Percentiles rank a stretch among this genome's conserved stretches.
These are phyloP conservation scores for Metarhizium album DNA, from an alignment of 2,329 filamentous ascomycete species.

Conservation along the genomic window DNA sequence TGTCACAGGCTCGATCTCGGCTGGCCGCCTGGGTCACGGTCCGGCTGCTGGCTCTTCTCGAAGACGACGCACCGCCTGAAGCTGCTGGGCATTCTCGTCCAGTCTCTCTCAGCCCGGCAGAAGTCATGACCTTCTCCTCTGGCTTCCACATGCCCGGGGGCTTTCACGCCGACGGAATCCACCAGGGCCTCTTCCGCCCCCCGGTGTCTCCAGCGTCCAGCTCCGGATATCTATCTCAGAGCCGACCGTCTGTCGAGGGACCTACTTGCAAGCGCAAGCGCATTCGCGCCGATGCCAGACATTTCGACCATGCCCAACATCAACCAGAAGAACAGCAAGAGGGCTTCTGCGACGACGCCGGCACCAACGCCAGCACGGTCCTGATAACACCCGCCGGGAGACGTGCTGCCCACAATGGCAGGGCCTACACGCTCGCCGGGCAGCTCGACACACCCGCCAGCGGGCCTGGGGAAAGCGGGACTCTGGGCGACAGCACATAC, in stretches of 20 bases:
- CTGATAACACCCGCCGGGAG: conserved; percentile 5
- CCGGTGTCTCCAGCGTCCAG: conserved; percentile 31
- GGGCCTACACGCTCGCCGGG: conserved; percentile 39
- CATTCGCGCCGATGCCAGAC: conserved; percentile 15
- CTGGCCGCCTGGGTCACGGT: neutral
- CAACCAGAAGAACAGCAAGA: too few species aligned
- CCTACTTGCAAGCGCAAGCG: conserved; percentile 36
- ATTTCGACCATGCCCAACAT: neutral
- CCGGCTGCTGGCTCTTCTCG: neutral
- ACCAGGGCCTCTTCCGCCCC: conserved; percentile 37
- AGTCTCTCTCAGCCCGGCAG: neutral
- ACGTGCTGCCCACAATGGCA: conserved; percentile 2
- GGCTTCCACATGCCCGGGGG: conserved; percentile 26
- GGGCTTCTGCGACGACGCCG: neutral
- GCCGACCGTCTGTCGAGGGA: conserved; percentile 12
- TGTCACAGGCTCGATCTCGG: neutral
- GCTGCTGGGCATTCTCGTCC: neutral
- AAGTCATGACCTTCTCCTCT: conserved; percentile 4
- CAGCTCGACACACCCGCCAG: conserved; percentile 40
- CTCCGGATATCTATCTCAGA: conserved; percentile 26
- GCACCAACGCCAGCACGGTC: neutral
- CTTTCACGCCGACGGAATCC: conserved; percentile 26
- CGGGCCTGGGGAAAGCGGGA: conserved; percentile 18
- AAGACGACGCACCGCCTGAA: neutral
- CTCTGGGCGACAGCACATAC: conserved; percentile 43